Evolutionary conservation across 2,329 filamentous ascomycete genomes (phyloP).

Genomic region (Botryosphaeria dothidea): DNA sequence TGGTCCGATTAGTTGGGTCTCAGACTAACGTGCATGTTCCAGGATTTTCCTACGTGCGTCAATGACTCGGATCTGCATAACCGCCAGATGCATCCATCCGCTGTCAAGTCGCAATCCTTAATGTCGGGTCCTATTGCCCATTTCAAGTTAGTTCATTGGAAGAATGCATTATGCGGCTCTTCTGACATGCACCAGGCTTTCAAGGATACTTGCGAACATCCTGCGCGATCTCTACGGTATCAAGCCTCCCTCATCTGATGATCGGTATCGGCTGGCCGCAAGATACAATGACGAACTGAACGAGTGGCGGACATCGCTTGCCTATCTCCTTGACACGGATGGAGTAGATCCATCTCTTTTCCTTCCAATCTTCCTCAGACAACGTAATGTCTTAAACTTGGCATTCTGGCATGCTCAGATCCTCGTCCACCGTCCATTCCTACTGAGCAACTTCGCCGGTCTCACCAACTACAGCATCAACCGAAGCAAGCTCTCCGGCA

Average conservation of each 20-base stretch:
- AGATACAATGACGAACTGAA: conserved; percentile 46
- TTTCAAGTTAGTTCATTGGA: conserved; percentile 32
- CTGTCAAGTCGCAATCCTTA: conserved; percentile 36
- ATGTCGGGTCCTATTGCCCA: conserved; percentile 51
- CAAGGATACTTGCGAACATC: conserved; percentile 46
- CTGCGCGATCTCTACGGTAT: conserved; percentile 49
- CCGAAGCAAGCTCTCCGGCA: conserved; percentile 21
- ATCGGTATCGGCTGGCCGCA: conserved; percentile 39
- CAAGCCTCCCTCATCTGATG: conserved; percentile 32
- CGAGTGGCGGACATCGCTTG: conserved; percentile 49
- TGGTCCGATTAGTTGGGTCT: conserved; percentile 44
- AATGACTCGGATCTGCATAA: conserved; percentile 35
- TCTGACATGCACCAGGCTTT: conserved; percentile 31
- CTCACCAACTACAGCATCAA: conserved; percentile 32
- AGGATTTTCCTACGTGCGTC: conserved; percentile 38
- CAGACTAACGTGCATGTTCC: conserved; percentile 24
- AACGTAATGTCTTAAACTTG: conserved; percentile 56
- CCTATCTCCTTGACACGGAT: conserved; percentile 46
- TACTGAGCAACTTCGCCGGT: conserved; percentile 47
- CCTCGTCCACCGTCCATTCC: conserved; percentile 56
- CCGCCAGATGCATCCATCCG: conserved; percentile 30
- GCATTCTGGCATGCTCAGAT: conserved; percentile 59
- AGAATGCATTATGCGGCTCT: neutral
- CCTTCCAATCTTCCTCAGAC: conserved; percentile 53
- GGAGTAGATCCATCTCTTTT: conserved; percentile 46